Evolutionary conservation across 78 protist species (phyloP), one percentile per base, ranked within the genome.

Genomic region (slime mould (Dictyostelium discoideum)): DNA sequence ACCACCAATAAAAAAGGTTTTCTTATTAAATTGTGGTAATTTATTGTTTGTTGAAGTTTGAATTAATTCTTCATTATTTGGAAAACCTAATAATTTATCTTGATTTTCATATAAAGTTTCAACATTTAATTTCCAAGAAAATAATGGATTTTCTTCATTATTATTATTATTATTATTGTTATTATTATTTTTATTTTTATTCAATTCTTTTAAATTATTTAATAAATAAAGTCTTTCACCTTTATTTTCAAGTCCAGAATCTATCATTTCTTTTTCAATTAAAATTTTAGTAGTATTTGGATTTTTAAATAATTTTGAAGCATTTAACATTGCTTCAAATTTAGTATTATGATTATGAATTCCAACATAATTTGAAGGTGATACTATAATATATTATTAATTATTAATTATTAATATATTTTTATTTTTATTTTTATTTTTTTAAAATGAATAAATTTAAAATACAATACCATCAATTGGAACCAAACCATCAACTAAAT

Each of bases 191-290:
- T 37, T 32, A 40, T 50, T 76, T 18, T 39, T 69, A 29, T 37
- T 32, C 24, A 57, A 39, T 60, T 87, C 86, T 32, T 78, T 42
- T 40, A 87, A 60, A 78, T 87, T 87, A 63, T 87, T 87, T 42
- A 87, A 63, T 48, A 87, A 78, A 79, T 87, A 87, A 37, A 87
- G 37, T 57, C 93, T 76, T 40, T 87, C 81, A 40, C 93, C 93
- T 79, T 87, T 87, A 42, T 87, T 80, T 18, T 50, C 76, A 13
- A 87, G 10, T 22, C 63, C 37, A 22, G 37, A 26, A 40, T 79
- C 60, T 5, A 39, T 32, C 63, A 44, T 60, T 57, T 79, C 39
- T 40, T 24, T 54, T 13, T 65, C 83, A 22, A 42, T 79, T 20
- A 54, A 50, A 39, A 4, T 22, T 39, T 44, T 39, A 5, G 82